Base-by-base conservation (phyloP, 495 filamentous ascomycete genomes). In the Haplographium delicatum region DNA sequence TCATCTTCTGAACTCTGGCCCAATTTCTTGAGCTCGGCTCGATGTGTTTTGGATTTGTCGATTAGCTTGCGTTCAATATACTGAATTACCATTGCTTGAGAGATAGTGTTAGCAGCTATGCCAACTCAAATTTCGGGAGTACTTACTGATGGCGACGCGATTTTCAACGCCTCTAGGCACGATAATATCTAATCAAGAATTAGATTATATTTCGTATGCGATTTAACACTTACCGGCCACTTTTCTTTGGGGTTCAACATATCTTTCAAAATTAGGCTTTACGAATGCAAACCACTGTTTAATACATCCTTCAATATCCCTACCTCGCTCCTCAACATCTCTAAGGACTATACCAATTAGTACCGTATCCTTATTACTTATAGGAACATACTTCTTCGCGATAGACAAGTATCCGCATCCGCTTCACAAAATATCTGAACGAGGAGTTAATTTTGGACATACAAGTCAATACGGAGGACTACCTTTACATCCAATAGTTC, bases 271-370 rank as follows among this genome's bases (percentile, higher is more conserved):
- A 51, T 96, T 96, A 3, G 93, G 93, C 67, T 98, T 98, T 6
- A 98, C 93, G 66, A 84, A 98, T 28, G 65, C 65, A 63, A 96
- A 96, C 93, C 93, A 98, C 67, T 98, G 93, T 66, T 97, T 97
- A 60, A 97, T 91, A 60, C 90, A 91, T 31, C 93, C 93, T 55
- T 95, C 88, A 49, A 96, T 82, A 51, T 94, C 88, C 46, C 91
- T 75, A 6, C 88, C 89, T 58, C 91, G 76, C 58, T 94, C 85
- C 54, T 74, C 76, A 13, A 95, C 86, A 69, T 96, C 91, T 58
- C 91, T 86, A 31, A 91, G 65, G 53, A 96, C 88, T 95, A 42
- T 24, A 38, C n/a, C n/a, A n/a, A n/a, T n/a, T n/a, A n/a, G n/a
- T n/a, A n/a, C n/a, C n/a, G n/a, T n/a, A n/a, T n/a, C n/a, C n/a